A percentile compares a stretch with the other conserved stretches of the same genome.
phyloP scores from a whole-genome alignment of 352 stramenopile species.

The Pythium rishiriense region DNA sequence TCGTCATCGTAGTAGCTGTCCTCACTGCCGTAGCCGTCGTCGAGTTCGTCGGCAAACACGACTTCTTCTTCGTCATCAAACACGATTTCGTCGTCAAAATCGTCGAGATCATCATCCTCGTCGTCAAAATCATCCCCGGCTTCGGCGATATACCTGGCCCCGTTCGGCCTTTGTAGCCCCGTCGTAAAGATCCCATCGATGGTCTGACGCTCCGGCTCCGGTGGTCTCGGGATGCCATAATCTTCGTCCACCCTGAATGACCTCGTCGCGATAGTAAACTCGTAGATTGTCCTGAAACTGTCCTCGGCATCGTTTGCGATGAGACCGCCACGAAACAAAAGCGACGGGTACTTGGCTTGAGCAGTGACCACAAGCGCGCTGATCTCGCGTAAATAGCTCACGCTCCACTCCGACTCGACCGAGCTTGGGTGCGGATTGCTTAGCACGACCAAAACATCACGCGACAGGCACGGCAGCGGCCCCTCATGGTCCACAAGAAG shows the following conservation, averaged over 20 bases:
- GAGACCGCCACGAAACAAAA: not conserved
- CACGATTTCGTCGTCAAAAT: not conserved
- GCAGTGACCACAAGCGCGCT: not conserved
- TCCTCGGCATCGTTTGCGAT: not conserved
- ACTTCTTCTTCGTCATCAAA: not conserved
- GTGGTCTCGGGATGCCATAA: no score
- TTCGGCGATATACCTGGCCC: not conserved
- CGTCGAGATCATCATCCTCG: not conserved
- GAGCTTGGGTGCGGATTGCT: not conserved
- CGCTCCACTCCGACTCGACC: not conserved
- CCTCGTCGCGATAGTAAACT: not conserved
- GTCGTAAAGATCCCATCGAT: not conserved
- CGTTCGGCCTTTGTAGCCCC: not conserved
- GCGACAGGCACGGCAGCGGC: not conserved
- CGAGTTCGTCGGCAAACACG: not conserved
- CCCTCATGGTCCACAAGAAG: not conserved
- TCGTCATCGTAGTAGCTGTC: not conserved
- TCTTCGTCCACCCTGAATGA: not conserved
- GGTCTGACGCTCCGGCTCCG: no score
- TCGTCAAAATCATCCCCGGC: not conserved
- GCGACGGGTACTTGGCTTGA: not conserved
- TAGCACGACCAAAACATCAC: not conserved
- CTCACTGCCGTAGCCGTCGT: not conserved
- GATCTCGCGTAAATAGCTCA: not conserved
- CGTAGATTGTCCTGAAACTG: not conserved